phyloP scores from a whole-genome alignment of 352 stramenopile genomes.

The Phytophthora lateralis region DNA sequence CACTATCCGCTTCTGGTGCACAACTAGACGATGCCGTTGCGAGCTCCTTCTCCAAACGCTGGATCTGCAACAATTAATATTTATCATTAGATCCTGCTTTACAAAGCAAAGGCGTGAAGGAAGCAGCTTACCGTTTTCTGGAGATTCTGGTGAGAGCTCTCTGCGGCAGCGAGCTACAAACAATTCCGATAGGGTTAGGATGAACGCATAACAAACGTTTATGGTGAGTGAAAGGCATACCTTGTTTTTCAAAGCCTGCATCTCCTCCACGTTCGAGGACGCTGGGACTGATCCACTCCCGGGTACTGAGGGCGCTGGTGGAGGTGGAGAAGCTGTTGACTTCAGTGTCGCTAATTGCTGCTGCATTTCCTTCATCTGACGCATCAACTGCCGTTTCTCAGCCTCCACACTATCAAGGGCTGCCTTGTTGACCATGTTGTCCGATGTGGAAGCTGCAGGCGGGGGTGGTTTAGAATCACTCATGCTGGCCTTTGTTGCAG shows the following conservation, averaged over 20 bases:
- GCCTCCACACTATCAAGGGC: constrained; percentile 55
- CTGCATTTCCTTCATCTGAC: constrained; percentile 69
- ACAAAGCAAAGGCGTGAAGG: neutral
- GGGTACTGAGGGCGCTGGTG: constrained; percentile 12
- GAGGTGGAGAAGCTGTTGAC: constrained; percentile 20
- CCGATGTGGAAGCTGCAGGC: neutral
- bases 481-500: constrained; percentile 9
- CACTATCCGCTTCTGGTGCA: no score
- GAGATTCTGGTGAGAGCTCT: constrained; percentile 35
- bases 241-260: constrained; percentile 62
- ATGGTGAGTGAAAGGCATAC: constrained; percentile 23
- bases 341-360: constrained; percentile 47
- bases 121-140: constrained; percentile 56
- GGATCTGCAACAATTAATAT: constrained; percentile 41
- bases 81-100: neutral
- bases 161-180: constrained; percentile 44
- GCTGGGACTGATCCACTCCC: constrained; percentile 3
- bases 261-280: constrained; percentile 43
- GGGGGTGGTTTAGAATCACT: constrained; percentile 12
- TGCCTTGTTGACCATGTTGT: constrained; percentile 35
- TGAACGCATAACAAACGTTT: neutral
- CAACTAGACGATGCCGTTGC: constrained; percentile 32
- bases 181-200: neutral
- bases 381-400: constrained; percentile 60
- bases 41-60: constrained; percentile 65